These are phyloP conservation scores for Dalechampia spathulata DNA, from an alignment of 441 rosid genomes.

Conservation along the genomic window DNA sequence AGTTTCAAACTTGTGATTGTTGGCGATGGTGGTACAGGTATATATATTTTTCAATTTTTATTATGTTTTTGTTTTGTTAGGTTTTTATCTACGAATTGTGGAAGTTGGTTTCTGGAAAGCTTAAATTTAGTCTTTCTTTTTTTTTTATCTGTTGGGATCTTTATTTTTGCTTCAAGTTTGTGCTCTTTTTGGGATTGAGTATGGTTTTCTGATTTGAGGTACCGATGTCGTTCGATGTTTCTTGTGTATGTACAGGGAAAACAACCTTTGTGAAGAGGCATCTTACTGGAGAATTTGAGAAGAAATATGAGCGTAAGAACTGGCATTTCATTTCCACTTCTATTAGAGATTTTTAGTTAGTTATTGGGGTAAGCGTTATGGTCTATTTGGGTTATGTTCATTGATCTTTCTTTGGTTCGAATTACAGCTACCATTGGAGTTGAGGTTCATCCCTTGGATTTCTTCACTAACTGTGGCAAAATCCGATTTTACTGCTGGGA, in stretches of 20 bases:
- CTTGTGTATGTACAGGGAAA: conserved; percentile 30
- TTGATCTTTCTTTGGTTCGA: neutral
- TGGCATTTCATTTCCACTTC: neutral
- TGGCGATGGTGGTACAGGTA: conserved; percentile 63
- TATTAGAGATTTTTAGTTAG: neutral
- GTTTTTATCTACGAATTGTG: too few relatives aligned
- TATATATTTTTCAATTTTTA: too few relatives aligned
- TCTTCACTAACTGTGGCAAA: conserved; percentile 47
- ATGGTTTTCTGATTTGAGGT: neutral
- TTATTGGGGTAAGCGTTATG: neutral
- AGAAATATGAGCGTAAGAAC: conserved; percentile 47
- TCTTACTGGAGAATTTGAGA: conserved; percentile 52
- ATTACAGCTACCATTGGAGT: conserved; percentile 60
- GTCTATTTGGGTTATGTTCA: neutral
- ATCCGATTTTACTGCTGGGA: conserved; percentile 59
- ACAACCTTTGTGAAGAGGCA: conserved; percentile 53
- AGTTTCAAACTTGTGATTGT: conserved; percentile 58
- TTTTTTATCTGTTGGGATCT: too few relatives aligned
- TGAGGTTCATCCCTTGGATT: conserved; percentile 61
- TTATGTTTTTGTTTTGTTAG: neutral
- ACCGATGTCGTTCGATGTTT: neutral
- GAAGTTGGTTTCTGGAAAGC: too few relatives aligned
- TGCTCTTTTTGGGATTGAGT: neutral
- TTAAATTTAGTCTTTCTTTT: too few relatives aligned
- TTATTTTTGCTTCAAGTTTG: neutral